Evolutionary conservation across 1,139 yeast genomes (phyloP).

Genomic region (Lodderomyces metapsilosis): DNA sequence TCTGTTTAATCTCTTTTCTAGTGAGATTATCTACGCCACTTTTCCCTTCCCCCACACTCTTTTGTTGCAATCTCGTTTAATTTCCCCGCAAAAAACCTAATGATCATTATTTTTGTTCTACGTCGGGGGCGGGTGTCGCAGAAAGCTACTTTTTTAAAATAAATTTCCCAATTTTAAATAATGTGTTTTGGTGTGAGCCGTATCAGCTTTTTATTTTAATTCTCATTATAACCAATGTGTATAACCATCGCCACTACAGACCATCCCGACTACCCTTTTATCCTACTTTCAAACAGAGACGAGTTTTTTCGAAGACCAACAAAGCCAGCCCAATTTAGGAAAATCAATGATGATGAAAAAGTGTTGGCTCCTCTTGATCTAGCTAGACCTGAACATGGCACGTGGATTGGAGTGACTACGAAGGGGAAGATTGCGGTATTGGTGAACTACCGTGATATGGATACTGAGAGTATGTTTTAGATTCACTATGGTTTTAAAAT

Average conservation of each 20-base stretch:
- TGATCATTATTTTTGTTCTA: neutral
- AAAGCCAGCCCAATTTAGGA: constrained; percentile 53
- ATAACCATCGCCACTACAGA: constrained; percentile 58
- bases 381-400: constrained; percentile 75
- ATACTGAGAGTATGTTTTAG: constrained; percentile 21
- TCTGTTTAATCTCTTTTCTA: too few relatives aligned
- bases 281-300: constrained; percentile 80
- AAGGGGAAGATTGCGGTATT: constrained; percentile 69
- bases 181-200: too few relatives aligned
- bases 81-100: constrained; percentile 6
- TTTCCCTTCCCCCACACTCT: too few relatives aligned
- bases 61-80: too few relatives aligned
- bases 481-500: neutral
- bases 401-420: constrained; percentile 82
- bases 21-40: too few relatives aligned
- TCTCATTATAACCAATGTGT: too few relatives aligned
- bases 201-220: too few relatives aligned
- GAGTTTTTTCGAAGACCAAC: constrained; percentile 80
- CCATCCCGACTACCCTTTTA: constrained; percentile 66
- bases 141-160: neutral
- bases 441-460: constrained; percentile 63
- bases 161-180: neutral
- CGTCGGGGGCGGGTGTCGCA: neutral
- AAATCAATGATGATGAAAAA: constrained; percentile 25
- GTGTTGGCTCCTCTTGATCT: constrained; percentile 75